Percentiles rank a stretch among this genome's conserved stretches.
phyloP scores from a whole-genome alignment of 495 filamentous ascomycete genomes.

The Haplographium delicatum region DNA sequence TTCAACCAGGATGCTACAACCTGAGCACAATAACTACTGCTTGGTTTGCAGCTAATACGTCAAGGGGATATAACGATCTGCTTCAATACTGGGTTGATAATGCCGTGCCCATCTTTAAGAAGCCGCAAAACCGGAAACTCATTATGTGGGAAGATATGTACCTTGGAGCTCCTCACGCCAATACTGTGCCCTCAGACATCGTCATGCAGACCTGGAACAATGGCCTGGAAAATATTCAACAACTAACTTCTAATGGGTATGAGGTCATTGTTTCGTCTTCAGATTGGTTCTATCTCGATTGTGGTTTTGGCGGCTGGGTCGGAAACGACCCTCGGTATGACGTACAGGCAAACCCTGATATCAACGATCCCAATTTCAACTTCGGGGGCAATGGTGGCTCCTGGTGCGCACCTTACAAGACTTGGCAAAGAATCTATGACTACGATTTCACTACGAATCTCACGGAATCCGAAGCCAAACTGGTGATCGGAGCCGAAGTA shows the following conservation, averaged over 20 bases:
- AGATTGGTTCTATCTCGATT: conserved; percentile 54
- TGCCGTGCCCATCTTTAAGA: conserved; percentile 47
- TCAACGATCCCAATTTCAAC: conserved; percentile 40
- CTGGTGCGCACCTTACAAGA: conserved; percentile 57
- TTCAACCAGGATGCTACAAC: conserved; percentile 50
- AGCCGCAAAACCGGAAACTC: conserved; percentile 35
- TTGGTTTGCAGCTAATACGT: conserved; percentile 45
- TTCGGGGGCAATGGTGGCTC: conserved; percentile 47
- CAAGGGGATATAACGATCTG: conserved; percentile 48
- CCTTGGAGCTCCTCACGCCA: conserved; percentile 34
- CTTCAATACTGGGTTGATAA: conserved; percentile 51
- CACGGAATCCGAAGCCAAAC: conserved; percentile 36
- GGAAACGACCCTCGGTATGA: conserved; percentile 51
- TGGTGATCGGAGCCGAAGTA: conserved; percentile 44
- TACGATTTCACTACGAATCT: conserved; percentile 51
- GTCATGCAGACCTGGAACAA: conserved; percentile 53
- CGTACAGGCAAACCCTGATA: conserved; percentile 41
- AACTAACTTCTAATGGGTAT: conserved; percentile 45
- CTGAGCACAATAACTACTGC: conserved; percentile 40
- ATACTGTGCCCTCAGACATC: conserved; percentile 44
- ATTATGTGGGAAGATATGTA: conserved; percentile 55
- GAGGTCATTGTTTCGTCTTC: conserved; percentile 49
- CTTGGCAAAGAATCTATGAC: conserved; percentile 58
- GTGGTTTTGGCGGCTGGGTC: conserved; percentile 48
- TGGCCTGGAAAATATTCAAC: conserved; percentile 45